Conservation (phyloP, 257 asterid genomes). For the Nicotiana tabacum region DNA sequence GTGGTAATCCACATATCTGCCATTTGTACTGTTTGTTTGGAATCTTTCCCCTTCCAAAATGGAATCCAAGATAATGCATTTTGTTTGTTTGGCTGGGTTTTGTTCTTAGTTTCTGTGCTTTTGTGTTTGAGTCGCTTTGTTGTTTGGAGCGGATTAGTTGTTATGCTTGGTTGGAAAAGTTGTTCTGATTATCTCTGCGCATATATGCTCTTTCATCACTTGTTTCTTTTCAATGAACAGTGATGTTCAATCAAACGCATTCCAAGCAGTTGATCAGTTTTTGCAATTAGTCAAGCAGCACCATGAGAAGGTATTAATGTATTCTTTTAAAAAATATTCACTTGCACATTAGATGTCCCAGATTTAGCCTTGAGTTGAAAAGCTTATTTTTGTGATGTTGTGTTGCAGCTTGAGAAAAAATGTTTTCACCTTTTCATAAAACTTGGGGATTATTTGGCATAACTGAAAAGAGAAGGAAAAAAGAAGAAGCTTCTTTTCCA, state of each 20-base stretch:
- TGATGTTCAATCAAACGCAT: slow-evolving; percentile 89
- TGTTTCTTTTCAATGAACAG: slow-evolving; percentile 33
- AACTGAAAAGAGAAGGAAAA: background rate
- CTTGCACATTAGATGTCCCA: background rate
- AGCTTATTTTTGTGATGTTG: background rate
- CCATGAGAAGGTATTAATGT: slow-evolving; percentile 53
- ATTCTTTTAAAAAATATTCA: background rate
- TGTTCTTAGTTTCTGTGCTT: background rate
- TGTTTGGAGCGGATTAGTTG: background rate
- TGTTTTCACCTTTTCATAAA: background rate
- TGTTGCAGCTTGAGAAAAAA: background rate
- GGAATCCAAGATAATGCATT: background rate
- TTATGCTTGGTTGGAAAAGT: background rate
- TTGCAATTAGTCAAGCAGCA: slow-evolving; percentile 76
- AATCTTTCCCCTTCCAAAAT: background rate
- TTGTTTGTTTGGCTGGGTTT: background rate
- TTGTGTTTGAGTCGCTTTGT: background rate
- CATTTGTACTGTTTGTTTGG: background rate
- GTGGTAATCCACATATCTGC: background rate
- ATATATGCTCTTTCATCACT: background rate
- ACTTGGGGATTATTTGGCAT: background rate
- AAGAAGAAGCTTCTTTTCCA: background rate
- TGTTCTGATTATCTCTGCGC: background rate
- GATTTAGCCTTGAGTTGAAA: background rate
- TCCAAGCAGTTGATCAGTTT: slow-evolving; percentile 93